phyloP scores from a whole-genome alignment of 257 asterid species.

The Ilex asprella region DNA sequence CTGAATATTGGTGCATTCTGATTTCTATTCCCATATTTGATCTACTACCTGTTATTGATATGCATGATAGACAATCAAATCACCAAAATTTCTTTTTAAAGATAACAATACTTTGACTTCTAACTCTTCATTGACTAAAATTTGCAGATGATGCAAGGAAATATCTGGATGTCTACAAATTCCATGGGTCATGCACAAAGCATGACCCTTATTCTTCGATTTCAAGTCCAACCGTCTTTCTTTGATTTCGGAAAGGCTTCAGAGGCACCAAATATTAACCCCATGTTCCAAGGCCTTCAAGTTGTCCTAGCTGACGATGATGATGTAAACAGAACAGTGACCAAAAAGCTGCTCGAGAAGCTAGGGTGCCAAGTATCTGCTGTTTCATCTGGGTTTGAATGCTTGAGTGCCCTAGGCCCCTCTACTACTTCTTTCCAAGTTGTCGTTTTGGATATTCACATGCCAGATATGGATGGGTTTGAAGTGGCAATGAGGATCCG shows the following conservation, averaged over 20 bases:
- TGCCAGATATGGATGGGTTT: constrained; percentile 47
- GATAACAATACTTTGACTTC: background rate
- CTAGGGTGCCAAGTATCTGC: constrained; percentile 40
- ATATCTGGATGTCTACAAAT: constrained; percentile 37
- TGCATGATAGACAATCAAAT: no score
- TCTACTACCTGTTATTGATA: no score
- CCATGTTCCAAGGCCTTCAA: constrained; percentile 28
- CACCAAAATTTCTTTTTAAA: no score
- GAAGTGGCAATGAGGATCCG: constrained; percentile 39
- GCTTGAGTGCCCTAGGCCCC: constrained; percentile 35
- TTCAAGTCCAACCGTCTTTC: constrained; percentile 31
- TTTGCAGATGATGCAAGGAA: constrained; percentile 47
- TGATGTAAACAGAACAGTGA: constrained; percentile 32
- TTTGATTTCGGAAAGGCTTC: constrained; percentile 21
- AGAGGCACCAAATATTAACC: constrained; percentile 16
- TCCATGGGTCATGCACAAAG: constrained; percentile 28
- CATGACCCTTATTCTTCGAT: constrained; percentile 33
- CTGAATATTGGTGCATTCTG: no score
- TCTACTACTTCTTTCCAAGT: constrained; percentile 23
- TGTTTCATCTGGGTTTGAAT: constrained; percentile 35
- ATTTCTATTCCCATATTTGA: no score
- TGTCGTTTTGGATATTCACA: constrained; percentile 41
- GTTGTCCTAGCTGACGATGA: constrained; percentile 35
- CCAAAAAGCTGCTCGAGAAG: constrained; percentile 36
- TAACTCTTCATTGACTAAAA: background rate